These are phyloP conservation scores for Alternaria dauci DNA, from an alignment of 2,329 filamentous ascomycete species.

Conservation along the genomic window DNA sequence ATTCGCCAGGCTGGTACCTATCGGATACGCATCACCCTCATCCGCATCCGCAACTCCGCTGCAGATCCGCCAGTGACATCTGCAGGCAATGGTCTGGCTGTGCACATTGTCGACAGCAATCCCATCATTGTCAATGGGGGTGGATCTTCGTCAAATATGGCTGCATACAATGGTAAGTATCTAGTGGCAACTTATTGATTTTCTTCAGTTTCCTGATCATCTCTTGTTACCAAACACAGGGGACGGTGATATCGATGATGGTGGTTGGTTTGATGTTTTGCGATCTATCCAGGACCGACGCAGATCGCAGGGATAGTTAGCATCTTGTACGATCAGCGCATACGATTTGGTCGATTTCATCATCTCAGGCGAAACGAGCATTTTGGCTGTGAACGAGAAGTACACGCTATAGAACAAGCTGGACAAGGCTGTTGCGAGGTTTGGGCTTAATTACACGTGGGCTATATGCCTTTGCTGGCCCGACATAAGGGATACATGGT, in stretches of 20 bases:
- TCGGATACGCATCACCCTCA: slow-evolving; percentile 49
- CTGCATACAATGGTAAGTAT: slow-evolving; percentile 46
- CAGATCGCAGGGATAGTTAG: slow-evolving; percentile 27
- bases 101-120: slow-evolving; percentile 48
- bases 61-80: slow-evolving; percentile 37
- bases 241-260: slow-evolving; percentile 40
- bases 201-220: slow-evolving; percentile 41
- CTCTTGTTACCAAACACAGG: slow-evolving; percentile 31
- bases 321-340: slow-evolving; percentile 28
- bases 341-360: slow-evolving; percentile 12
- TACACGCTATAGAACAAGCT: slow-evolving; percentile 5
- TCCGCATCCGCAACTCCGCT: slow-evolving; percentile 42
- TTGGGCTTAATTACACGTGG: slow-evolving; percentile 14
- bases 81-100: slow-evolving; percentile 36
- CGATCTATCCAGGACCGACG: slow-evolving; percentile 37
- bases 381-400: background rate
- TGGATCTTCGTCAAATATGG: slow-evolving; percentile 27
- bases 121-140: slow-evolving; percentile 43
- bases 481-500: slow-evolving; percentile 14
- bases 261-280: slow-evolving; percentile 43
- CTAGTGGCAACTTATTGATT: slow-evolving; percentile 41
- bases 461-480: slow-evolving; percentile 16
- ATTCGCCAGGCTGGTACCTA: slow-evolving; percentile 50
- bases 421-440: slow-evolving; percentile 8
- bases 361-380: background rate